Percentiles rank a stretch among this genome's conserved stretches.
These are phyloP conservation scores for Neurospora sp. DNA, from an alignment of 495 filamentous ascomycete species.

Conservation along the genomic window DNA sequence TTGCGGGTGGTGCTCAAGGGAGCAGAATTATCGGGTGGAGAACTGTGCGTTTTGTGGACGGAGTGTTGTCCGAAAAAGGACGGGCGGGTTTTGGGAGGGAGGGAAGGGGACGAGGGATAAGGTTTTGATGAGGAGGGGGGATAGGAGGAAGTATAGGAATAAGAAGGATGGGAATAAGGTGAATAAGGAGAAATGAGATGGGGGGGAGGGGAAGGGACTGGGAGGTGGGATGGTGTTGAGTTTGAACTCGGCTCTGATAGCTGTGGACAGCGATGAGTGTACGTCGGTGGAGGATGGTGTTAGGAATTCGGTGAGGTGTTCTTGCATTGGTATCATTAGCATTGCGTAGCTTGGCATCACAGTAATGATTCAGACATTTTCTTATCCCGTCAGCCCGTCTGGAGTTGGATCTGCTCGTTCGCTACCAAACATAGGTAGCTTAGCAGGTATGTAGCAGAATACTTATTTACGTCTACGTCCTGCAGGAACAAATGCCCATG, in stretches of 20 bases:
- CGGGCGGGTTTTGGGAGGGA: slow-evolving; percentile 84
- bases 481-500: too few species aligned
- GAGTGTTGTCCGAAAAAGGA: slow-evolving; percentile 52
- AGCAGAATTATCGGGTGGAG: slow-evolving; percentile 74
- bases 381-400: background rate
- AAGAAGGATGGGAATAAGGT: background rate
- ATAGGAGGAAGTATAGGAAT: slow-evolving; percentile 58
- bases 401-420: background rate
- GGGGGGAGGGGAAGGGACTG: too few species aligned
- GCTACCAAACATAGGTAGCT: background rate
- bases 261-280: too few species aligned
- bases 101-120: slow-evolving; percentile 75
- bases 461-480: too few species aligned
- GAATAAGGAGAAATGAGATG: too few species aligned
- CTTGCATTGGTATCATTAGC: too few species aligned
- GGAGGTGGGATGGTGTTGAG: too few species aligned
- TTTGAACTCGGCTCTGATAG: too few species aligned
- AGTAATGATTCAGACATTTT: background rate
- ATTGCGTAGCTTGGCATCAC: too few species aligned
- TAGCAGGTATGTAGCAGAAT: too few species aligned
- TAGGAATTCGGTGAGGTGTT: too few species aligned
- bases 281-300: too few species aligned
- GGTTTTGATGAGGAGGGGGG: slow-evolving; percentile 59
- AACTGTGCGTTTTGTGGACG: slow-evolving; percentile 69
- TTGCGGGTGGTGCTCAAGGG: slow-evolving; percentile 72